Evolutionary conservation across 169 alveolate genomes (phyloP), one percentile per base, ranked within the genome.

Genomic region (Eimeria praecox): DNA sequence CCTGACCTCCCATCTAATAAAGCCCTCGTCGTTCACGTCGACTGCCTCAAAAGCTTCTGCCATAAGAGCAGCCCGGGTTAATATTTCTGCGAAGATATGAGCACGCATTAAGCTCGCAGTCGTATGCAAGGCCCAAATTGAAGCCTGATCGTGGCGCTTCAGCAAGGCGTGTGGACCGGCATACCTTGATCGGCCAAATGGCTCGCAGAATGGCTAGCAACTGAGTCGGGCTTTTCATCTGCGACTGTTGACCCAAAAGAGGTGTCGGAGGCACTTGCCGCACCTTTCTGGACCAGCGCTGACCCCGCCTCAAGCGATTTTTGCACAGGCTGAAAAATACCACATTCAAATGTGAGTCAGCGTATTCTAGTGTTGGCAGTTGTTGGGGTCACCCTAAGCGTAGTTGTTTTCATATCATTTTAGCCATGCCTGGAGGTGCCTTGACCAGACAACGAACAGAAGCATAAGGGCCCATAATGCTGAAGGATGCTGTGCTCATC

Each of bases 1-100:
- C 27, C 92, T 59, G 24, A 86, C 92, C 92, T 86, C 92, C 92
- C 92, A 86, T 86, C 78, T 54, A 35, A 86, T 86, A 40, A 86
- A 44, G 92, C 92, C 92, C 24, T 86, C 92, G 46, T 86, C 92
- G 27, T 86, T 44, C 38, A 86, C 92, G 80, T 86, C 92, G 30
- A 86, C 78, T n/a, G 92, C 78, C 80, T 86, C 92, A 86, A 86
- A 86, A 0, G 92, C 92, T 86, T 86, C 92, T 30, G 92, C 78
- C 80, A 86, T 59, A 14, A 86, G 92, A 9, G 92, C 75, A 54
- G 92, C 92, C 30, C 92, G 38, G 59, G 64, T 86, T 86, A 86
- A 35, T n/a, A 86, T 44, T 56, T 78, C 92, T 86, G 78, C 33
- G 27, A 16, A 22, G 44, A 59, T 18, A 82, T 46, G 33, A n/a